These are phyloP conservation scores for Jimgerdemannia flammicorona DNA, from an alignment of 192 early-diverging fungal genomes.

Conservation along the genomic window DNA sequence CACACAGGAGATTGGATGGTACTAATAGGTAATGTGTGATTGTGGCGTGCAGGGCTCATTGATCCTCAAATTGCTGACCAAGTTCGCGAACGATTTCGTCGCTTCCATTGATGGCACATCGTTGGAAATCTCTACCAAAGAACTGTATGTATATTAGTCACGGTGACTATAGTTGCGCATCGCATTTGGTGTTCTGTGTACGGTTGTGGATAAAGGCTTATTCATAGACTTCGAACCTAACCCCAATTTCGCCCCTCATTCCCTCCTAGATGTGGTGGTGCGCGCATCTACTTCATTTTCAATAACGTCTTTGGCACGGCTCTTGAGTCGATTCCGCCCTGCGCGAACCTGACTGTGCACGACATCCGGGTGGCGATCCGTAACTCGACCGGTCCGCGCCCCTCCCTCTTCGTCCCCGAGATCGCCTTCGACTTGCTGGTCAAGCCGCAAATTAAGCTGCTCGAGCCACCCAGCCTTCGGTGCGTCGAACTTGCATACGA, in stretches of 20 bases:
- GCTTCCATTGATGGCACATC: conserved; percentile 76
- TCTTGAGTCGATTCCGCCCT: conserved; percentile 68
- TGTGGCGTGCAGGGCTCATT: conserved; percentile 42
- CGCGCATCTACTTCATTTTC: conserved; percentile 81
- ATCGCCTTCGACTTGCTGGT: conserved; percentile 82
- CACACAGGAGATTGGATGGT: too few species aligned
- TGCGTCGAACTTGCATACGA: conserved; percentile 84
- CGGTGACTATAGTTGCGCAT: neutral
- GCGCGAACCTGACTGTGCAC: conserved; percentile 61
- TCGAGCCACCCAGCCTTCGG: conserved; percentile 71
- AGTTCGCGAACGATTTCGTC: conserved; percentile 74
- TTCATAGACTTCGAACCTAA: neutral
- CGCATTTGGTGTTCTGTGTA: neutral
- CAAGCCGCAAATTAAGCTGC: conserved; percentile 72
- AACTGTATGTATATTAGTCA: conserved; percentile 40
- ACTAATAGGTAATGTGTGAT: neutral
- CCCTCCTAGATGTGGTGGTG: conserved; percentile 63
- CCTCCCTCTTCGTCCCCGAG: conserved; percentile 81
- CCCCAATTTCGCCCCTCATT: neutral
- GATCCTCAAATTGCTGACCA: conserved; percentile 66
- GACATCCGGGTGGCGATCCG: conserved; percentile 82
- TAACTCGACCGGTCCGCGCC: conserved; percentile 76
- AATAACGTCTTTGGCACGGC: conserved; percentile 75
- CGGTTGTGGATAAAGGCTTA: neutral
- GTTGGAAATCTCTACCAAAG: conserved; percentile 67